phyloP scores from a whole-genome alignment of 805 yeast genomes.

The Ascoidea tarda region DNA sequence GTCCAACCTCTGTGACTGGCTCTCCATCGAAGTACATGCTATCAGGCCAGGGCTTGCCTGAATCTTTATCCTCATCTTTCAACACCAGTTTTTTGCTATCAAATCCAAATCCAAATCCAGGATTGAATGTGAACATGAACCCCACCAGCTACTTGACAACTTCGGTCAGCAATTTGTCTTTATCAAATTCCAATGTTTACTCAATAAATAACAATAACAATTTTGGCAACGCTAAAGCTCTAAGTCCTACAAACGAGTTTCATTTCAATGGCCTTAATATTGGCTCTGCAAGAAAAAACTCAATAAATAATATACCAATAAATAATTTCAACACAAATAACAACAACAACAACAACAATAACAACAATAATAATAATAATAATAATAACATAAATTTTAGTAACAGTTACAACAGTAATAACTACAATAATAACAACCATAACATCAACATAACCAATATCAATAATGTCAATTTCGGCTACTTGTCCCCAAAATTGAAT shows the following conservation, averaged over 20 bases:
- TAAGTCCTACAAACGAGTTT: no score
- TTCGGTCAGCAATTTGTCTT: conserved; percentile 7
- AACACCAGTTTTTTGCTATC: no score
- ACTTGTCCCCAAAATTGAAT: conserved; percentile 6
- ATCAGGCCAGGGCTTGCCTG: neutral
- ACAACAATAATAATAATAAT: neutral
- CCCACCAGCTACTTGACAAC: conserved; percentile 1
- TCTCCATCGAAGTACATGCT: conserved; percentile 3
- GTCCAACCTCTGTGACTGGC: conserved; percentile 4
- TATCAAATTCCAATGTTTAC: neutral
- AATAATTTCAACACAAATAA: neutral
- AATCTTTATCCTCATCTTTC: neutral
- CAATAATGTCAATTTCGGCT: neutral
- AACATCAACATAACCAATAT: neutral
- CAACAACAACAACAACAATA: neutral
- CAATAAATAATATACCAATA: neutral
- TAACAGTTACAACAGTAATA: neutral
- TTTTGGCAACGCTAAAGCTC: neutral
- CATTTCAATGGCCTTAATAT: no score
- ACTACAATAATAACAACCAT: neutral
- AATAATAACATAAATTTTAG: neutral
- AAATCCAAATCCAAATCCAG: neutral
- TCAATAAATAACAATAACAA: neutral
- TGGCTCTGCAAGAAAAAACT: neutral
- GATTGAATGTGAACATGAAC: neutral